Evolutionary conservation across 169 alveolate species (phyloP), one percentile per base, ranked within the genome.

Genomic region (Cardiosporidium cionae): DNA sequence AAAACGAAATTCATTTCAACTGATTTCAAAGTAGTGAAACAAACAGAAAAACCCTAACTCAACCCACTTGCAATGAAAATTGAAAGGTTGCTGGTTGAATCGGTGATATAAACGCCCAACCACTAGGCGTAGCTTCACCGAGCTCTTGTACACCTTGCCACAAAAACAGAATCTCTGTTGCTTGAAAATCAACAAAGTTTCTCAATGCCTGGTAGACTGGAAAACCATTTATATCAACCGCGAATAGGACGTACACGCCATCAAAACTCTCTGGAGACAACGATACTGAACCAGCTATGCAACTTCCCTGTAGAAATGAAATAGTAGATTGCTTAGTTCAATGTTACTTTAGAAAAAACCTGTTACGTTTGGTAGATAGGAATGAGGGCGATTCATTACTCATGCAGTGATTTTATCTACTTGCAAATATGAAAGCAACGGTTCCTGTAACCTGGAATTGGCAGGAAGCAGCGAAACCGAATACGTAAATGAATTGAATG

Each of bases 21-120:
- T 25, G 65, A 67, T 62, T 67, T 67, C 65, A 67, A 67, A 34
- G 73, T 64, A 3, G 73, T 32, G 6, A 67, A 33, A 5, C 73
- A 32, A 3, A 62, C 73, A 27, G 44, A 9, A 44, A 44, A 44
- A 16, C 58, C 16, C 27, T 16, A 16, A 0, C 75, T 7, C 28
- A 68, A 62, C 71, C 67, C 27, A 5, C 64, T 68, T 22, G 72
- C 75, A 23, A 66, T 66, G 25, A 32, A 68, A 22, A 32, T 32
- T 23, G 44, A 62, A 62, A 62, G 23, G 64, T 9, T 9, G 35
- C 75, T 35, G 75, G 75, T 27, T 32, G 7, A 28, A 44, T 32
- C 29, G 75, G 75, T 3, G 77, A 35, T 66, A 70, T 70, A 22
- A 63, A 54, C 36, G 77, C 77, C 77, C 77, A 70, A 1, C 67